Evolutionary conservation across 495 filamentous ascomycete species (phyloP).

Genomic region (Xylona heveae): DNA sequence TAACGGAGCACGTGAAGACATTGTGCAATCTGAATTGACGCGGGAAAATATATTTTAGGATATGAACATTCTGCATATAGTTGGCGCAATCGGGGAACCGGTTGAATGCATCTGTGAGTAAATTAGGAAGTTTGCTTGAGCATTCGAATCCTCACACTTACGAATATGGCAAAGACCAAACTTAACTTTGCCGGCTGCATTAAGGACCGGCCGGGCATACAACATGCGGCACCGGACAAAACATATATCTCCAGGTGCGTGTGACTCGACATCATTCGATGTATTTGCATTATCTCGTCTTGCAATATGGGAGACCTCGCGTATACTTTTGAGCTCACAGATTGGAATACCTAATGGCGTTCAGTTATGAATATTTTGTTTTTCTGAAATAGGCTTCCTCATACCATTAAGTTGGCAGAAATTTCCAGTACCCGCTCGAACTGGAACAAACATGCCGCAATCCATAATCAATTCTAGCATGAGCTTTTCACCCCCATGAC

Average conservation of each 20-base stretch:
- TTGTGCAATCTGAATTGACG: constrained; percentile 79
- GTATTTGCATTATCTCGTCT: constrained; percentile 1
- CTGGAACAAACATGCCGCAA: constrained; percentile 51
- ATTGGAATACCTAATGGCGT: constrained; percentile 26
- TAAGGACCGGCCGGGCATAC: constrained; percentile 53
- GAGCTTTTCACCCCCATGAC: constrained; percentile 53
- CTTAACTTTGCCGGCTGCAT: constrained; percentile 37
- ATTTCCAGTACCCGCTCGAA: constrained; percentile 36
- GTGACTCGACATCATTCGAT: constrained; percentile 1
- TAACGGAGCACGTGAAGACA: constrained; percentile 53
- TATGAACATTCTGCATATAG: constrained; percentile 35
- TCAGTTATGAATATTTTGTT: constrained; percentile 1
- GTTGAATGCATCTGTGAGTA: constrained; percentile 56
- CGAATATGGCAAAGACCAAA: constrained; percentile 67
- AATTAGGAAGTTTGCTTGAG: constrained; percentile 2
- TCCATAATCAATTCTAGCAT: constrained; percentile 66
- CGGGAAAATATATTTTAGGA: constrained; percentile 89
- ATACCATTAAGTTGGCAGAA: constrained; percentile 63
- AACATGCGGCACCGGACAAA: constrained; percentile 76
- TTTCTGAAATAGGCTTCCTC: constrained; percentile 5
- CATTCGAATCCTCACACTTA: too few relatives aligned
- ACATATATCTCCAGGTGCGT: constrained; percentile 34
- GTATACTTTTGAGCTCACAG: constrained; percentile 18
- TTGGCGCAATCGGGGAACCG: constrained; percentile 33
- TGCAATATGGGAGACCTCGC: constrained; percentile 4